Base-by-base conservation (phyloP, 1,284 basidiomycete species). In the Salmacisia buchloeana region DNA sequence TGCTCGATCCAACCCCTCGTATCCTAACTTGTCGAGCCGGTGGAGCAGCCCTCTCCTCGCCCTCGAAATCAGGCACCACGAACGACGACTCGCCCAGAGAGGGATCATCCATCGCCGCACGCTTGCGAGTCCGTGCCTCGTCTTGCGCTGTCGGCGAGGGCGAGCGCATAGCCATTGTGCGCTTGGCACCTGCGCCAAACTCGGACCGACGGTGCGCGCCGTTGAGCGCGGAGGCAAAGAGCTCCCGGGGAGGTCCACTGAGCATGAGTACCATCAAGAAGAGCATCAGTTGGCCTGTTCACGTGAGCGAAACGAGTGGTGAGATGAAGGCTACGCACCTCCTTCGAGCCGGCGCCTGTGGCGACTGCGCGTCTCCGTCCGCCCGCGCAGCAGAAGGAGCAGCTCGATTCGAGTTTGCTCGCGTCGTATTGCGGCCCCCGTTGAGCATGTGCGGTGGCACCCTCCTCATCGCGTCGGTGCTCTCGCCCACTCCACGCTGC, bases 31-130 rank as follows among this genome's bases (percentile, higher is more conserved):
- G 31, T 33, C 25, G 27, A 3, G 54, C 27, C 5, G 31, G 15
- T 27, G 46, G 1, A 12, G 6, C 36, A 18, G 36, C 18, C 10
- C 18, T 9, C 36, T 38, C 10, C 10, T 10, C 27, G 15, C 31
- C 1, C 9, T 33, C 31, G 27, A 52, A 52, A n/a, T 52, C n/a
- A 9, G 46, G 31, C n/a, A 27, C 5, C 2, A 34, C 56, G 3
- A 25, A 5, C 6, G 56, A 36, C 13, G 23, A 13, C 10, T 23
- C 15, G 18, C 2, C 6, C 25, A 52, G 31, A 29, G 46, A 27
- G 4, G 46, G 46, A 27, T 58, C 56, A 36, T 58, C 35, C 56
- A 58, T 58, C 10, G 56, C 56, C 6, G 27, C n/a, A 5, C 56
- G n/a, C 25, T 58, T 36, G 35, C 21, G 33, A 13, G 33, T 15